These are phyloP conservation scores for Monocercomonoides exilis DNA, from an alignment of 78 protist species.

Conservation along the genomic window DNA sequence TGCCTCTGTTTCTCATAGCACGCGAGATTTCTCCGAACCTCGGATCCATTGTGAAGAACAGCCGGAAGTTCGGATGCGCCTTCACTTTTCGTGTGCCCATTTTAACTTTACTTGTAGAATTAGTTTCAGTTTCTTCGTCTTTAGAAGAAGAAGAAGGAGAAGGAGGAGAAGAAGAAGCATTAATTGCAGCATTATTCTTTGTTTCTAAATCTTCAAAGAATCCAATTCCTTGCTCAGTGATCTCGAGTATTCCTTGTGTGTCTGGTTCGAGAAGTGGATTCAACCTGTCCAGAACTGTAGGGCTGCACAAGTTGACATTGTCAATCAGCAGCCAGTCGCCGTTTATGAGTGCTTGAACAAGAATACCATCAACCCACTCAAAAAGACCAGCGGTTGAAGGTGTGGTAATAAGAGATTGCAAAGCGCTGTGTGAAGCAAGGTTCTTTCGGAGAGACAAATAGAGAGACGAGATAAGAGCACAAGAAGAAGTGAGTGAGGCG, in stretches of 20 bases:
- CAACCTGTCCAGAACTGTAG: slow-evolving; percentile 97
- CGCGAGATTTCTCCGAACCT: slow-evolving; percentile 89
- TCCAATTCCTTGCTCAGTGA: slow-evolving; percentile 84
- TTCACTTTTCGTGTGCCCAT: background rate
- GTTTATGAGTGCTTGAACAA: slow-evolving; percentile 52
- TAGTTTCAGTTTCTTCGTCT: background rate
- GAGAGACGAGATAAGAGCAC: too few species aligned
- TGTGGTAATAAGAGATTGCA: background rate
- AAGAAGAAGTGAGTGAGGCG: too few species aligned
- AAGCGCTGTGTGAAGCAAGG: too few species aligned
- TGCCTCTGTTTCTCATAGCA: slow-evolving; percentile 95
- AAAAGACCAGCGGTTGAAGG: slow-evolving; percentile 62
- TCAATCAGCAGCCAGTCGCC: slow-evolving; percentile 97
- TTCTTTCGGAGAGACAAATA: too few species aligned
- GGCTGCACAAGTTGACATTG: slow-evolving; percentile 84
- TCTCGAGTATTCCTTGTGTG: slow-evolving; percentile 59
- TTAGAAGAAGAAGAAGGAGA: too few species aligned
- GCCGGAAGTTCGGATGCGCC: slow-evolving; percentile 79
- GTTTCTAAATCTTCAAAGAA: too few species aligned
- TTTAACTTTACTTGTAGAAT: slow-evolving; percentile 31
- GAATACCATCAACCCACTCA: slow-evolving; percentile 93
- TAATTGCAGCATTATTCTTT: too few species aligned
- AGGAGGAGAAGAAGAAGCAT: too few species aligned
- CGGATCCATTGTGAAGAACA: slow-evolving; percentile 81
- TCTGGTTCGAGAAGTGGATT: slow-evolving; percentile 90